Percentiles rank a stretch among this genome's conserved stretches.
Evolutionary conservation across 768 basidiomycete genomes (phyloP).

Genomic region (Exsudoporus frostii): DNA sequence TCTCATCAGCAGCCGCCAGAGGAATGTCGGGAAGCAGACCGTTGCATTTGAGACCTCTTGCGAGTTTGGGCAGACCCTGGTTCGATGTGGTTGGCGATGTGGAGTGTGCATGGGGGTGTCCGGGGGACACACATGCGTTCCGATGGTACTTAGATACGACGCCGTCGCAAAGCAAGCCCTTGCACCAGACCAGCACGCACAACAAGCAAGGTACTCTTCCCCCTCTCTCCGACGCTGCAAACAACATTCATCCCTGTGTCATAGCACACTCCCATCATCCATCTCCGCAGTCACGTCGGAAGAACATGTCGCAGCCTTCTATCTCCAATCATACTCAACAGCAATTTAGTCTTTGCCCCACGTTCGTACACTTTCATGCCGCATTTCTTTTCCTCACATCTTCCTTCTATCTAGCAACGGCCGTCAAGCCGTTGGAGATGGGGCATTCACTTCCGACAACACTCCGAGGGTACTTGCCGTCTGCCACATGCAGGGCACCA

Average conservation of each 20-base stretch:
- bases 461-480: conserved; percentile 81
- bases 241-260: background rate
- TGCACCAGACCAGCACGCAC: conserved; percentile 11
- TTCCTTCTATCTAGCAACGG: conserved; percentile 65
- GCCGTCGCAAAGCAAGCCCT: background rate
- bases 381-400: conserved; percentile 12
- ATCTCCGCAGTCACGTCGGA: conserved; percentile 68
- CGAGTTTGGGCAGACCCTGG: too few species aligned
- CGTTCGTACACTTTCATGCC: conserved; percentile 46
- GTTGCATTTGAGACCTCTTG: background rate
- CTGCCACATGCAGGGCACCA: conserved; percentile 77
- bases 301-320: conserved; percentile 71
- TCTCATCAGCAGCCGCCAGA: background rate
- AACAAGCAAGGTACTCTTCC: conserved; percentile 4
- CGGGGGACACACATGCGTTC: conserved; percentile 14
- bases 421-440: conserved; percentile 95
- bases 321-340: conserved; percentile 71
- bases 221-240: background rate
- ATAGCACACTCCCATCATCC: conserved; percentile 7
- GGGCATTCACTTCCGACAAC: conserved; percentile 79
- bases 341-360: conserved; percentile 93
- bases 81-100: background rate
- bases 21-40: too few species aligned
- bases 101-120: conserved; percentile 3
- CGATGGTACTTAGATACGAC: background rate